Evolutionary conservation across 2,329 filamentous ascomycete species (phyloP).

Genomic region (Sporothrix humicola): DNA sequence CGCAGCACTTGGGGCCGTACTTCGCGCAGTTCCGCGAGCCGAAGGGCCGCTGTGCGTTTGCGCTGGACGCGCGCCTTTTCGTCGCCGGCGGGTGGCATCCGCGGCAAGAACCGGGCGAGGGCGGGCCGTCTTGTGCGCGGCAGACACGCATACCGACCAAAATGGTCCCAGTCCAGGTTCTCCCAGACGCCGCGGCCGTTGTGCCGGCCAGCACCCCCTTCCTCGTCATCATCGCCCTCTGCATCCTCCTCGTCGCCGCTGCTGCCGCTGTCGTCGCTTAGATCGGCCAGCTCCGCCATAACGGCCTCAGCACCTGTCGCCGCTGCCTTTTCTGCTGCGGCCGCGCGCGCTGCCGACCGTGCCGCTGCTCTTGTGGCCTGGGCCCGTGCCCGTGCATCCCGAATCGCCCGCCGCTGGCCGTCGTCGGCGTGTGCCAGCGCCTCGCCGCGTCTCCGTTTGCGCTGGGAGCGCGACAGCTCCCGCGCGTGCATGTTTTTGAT

Average conservation of each 20-base stretch:
- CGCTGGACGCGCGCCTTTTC: conserved; percentile 76
- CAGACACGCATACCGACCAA: conserved; percentile 79
- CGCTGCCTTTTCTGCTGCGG: conserved; percentile 39
- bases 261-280: conserved; percentile 25
- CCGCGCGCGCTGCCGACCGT: conserved; percentile 38
- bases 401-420: conserved; percentile 49
- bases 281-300: not conserved
- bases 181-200: conserved; percentile 70
- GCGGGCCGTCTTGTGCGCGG: conserved; percentile 75
- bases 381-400: conserved; percentile 44
- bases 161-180: conserved; percentile 81
- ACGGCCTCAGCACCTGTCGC: not conserved
- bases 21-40: conserved; percentile 69
- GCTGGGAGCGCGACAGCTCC: conserved; percentile 58
- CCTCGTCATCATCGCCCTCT: conserved; percentile 70
- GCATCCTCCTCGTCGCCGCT: conserved; percentile 47
- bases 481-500: conserved; percentile 58
- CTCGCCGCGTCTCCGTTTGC: conserved; percentile 54
- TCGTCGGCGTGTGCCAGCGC: conserved; percentile 45
- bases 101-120: conserved; percentile 78
- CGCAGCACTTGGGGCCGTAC: conserved; percentile 79
- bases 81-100: conserved; percentile 76
- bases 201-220: conserved; percentile 57
- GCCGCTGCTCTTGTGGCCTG: not conserved
- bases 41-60: conserved; percentile 73